phyloP scores from a whole-genome alignment of 2,329 filamentous ascomycete species.

The Ceratocystis alfenasii region DNA sequence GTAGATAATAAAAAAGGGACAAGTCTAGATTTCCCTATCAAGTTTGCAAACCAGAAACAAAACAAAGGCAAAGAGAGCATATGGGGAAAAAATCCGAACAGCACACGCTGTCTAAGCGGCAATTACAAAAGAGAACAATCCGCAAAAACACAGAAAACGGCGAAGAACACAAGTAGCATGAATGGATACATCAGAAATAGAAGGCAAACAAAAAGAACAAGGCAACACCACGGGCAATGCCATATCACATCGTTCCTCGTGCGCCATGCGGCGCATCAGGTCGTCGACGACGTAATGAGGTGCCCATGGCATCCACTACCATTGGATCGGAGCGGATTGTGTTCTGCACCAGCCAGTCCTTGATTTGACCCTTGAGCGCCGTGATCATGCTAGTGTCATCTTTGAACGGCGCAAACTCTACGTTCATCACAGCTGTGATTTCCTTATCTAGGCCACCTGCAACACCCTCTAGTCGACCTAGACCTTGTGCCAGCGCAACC shows the following conservation, averaged over 20 bases:
- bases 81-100: not conserved
- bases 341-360: slow-evolving; percentile 80
- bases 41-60: not conserved
- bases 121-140: not conserved
- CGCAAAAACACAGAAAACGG: not conserved
- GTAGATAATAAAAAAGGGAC: not conserved
- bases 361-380: slow-evolving; percentile 50
- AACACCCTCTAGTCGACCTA: slow-evolving; percentile 54
- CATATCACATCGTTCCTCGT: slow-evolving; percentile 29
- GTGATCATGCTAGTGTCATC: slow-evolving; percentile 53
- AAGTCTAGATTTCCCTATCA: not conserved
- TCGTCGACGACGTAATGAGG: slow-evolving; percentile 51
- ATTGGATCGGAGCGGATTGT: slow-evolving; percentile 68
- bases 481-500: slow-evolving; percentile 45
- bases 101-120: slow-evolving; percentile 3
- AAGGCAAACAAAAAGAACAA: slow-evolving; percentile 1
- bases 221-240: not conserved
- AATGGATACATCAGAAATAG: not conserved
- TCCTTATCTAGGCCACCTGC: slow-evolving; percentile 55
- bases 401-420: slow-evolving; percentile 71
- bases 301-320: slow-evolving; percentile 66
- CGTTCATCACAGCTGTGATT: slow-evolving; percentile 53
- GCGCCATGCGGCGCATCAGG: slow-evolving; percentile 52
- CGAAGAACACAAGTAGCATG: not conserved
- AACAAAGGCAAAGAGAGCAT: not conserved